Base-by-base conservation (phyloP, 1,284 basidiomycete species). In the Somion occarium region DNA sequence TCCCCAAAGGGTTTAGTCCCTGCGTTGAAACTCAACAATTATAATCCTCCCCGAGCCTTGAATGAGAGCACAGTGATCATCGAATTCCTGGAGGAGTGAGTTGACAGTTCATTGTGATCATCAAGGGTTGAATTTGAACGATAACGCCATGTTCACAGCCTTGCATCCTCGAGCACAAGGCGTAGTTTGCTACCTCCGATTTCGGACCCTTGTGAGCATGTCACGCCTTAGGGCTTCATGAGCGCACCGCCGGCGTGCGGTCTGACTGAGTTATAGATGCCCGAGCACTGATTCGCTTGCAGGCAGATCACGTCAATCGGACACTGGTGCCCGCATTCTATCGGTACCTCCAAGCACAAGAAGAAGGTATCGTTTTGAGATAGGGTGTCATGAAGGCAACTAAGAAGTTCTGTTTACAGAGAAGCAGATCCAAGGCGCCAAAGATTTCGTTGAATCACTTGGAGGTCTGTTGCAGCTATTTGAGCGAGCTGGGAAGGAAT, bases 1-100 rank as follows among this genome's bases (percentile, higher is more conserved):
- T 90, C 87, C 19, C 86, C 88, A 0, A 90, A 88, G 62, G 88
- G 90, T 0, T 74, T 91, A 1, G 88, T 92, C 1, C 88, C 89
- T 0, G 88, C 78, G 0, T 62, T 91, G 34, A 78, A 75, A 59
- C 67, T 91, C 48, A 71, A 80, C 55, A 54, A 49, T 5, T 55
- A 51, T 30, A 48, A 52, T 18, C 81, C 82, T 1, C 76, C 83
- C 0, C 70, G 76, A 44, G 73, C 78, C 0, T 63, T 87, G 12
- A 84, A 86, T 57, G 86, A 89, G 62, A 86, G 82, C 59, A 84
- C 78, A 0, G 78, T 86, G 44, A 88, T 89, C 54, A 63, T 91
- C 55, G 87, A 89, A 50, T 90, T 79, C 62, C 68, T 90, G 30
- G 80, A 88, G 68, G 85, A 89, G 82, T 86, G 59, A 49, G 80